phyloP scores from a whole-genome alignment of 2,329 filamentous ascomycete genomes.

The Fusarium lyarnte region DNA sequence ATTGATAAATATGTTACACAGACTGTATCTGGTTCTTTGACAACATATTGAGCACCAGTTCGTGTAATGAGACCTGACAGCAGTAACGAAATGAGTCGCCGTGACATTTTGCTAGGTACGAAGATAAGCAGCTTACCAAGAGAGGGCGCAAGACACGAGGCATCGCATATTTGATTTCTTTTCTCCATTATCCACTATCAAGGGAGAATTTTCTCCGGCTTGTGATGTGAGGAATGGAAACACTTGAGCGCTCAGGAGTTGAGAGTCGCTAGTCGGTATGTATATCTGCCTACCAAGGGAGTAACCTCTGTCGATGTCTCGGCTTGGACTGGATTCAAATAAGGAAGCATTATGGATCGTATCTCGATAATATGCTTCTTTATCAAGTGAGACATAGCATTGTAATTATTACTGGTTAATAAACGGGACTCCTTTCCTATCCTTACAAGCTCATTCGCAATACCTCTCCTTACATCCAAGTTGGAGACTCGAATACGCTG shows the following conservation, averaged over 20 bases:
- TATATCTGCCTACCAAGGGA: background rate
- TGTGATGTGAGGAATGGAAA: background rate
- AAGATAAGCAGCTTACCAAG: background rate
- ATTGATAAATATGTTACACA: background rate
- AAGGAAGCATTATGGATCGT: too few relatives aligned
- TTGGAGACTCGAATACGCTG: background rate
- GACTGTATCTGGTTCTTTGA: background rate
- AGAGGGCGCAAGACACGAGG: rapidly evolving
- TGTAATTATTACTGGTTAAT: background rate
- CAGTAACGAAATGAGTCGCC: background rate
- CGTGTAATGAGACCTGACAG: background rate
- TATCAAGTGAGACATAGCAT: background rate
- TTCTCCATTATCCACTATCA: rapidly evolving
- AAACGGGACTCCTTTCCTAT: background rate
- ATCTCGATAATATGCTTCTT: background rate
- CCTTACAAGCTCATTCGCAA: rapidly evolving
- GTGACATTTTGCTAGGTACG: background rate
- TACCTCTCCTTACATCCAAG: too few relatives aligned
- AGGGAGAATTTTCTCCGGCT: background rate
- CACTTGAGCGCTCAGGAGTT: background rate
- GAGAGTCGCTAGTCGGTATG: background rate
- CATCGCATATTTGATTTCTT: rapidly evolving
- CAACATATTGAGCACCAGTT: rapidly evolving
- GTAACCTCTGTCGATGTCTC: background rate
- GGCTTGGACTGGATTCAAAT: background rate